These are phyloP conservation scores for Zasmidium angulare DNA, from an alignment of 2,329 filamentous ascomycete genomes.

Conservation along the genomic window DNA sequence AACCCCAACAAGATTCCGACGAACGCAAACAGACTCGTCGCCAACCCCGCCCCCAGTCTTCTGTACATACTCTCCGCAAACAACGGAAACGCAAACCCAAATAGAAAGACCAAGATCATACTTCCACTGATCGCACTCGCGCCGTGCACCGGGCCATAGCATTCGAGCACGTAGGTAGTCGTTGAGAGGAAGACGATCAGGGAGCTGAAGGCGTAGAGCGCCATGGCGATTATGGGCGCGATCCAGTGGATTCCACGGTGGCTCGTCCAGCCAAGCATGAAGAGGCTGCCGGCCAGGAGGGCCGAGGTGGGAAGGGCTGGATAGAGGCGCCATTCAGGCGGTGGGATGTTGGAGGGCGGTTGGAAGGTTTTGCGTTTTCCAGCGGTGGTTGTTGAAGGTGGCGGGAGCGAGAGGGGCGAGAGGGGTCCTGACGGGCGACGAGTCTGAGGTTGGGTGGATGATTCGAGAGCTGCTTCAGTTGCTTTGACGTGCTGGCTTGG, in stretches of 20 bases:
- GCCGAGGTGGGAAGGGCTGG: slow-evolving; percentile 20
- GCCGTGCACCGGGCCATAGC: slow-evolving; percentile 52
- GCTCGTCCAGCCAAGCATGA: slow-evolving; percentile 34
- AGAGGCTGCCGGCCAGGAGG: slow-evolving; percentile 17
- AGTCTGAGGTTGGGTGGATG: background rate
- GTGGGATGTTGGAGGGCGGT: slow-evolving; percentile 14
- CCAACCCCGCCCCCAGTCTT: slow-evolving; percentile 39
- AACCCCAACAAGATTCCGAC: slow-evolving; percentile 18
- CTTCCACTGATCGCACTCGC: slow-evolving; percentile 60
- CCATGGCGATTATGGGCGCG: slow-evolving; percentile 49
- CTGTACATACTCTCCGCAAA: slow-evolving; percentile 54
- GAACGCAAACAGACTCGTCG: slow-evolving; percentile 40
- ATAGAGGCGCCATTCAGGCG: slow-evolving; percentile 23
- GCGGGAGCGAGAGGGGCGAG: background rate
- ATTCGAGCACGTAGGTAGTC: slow-evolving; percentile 51
- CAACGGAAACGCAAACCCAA: slow-evolving; percentile 59
- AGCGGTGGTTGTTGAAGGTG: too few relatives aligned
- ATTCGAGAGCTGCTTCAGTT: slow-evolving; percentile 12
- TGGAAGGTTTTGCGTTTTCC: slow-evolving; percentile 9
- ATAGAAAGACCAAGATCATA: slow-evolving; percentile 53
- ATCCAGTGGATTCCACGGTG: slow-evolving; percentile 51
- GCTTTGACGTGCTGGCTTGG: slow-evolving; percentile 9
- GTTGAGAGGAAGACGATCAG: slow-evolving; percentile 30
- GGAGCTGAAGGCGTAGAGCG: slow-evolving; percentile 9
- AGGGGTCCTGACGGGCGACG: background rate